Conservation (phyloP, 176 grass and related monocot genomes). For the Triticum dicoccoides region DNA sequence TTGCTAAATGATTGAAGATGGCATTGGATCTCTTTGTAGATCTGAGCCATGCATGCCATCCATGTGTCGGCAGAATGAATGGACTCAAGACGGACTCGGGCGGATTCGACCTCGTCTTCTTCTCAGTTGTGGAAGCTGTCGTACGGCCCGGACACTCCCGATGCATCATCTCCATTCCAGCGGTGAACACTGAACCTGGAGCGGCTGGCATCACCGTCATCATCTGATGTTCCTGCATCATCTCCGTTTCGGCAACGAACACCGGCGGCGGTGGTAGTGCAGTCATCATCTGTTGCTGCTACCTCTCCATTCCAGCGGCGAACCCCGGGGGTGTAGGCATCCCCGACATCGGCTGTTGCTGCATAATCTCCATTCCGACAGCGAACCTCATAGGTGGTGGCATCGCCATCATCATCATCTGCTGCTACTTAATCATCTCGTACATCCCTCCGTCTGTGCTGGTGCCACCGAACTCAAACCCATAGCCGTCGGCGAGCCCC, state of each 20-base stretch:
- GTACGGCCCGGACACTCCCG: too few relatives aligned
- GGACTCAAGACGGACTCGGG: too few relatives aligned
- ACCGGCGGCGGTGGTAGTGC: background rate
- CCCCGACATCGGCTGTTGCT: background rate
- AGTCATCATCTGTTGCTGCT: background rate
- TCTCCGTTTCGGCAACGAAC: background rate
- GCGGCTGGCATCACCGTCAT: too few relatives aligned
- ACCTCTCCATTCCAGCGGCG: background rate
- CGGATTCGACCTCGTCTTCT: too few relatives aligned
- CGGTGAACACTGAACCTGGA: too few relatives aligned
- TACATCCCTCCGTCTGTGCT: background rate
- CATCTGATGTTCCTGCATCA: too few relatives aligned
- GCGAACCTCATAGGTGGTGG: background rate
- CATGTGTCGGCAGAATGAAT: too few relatives aligned
- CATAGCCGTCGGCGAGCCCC: background rate
- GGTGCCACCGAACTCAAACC: background rate
- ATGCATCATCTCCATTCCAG: too few relatives aligned
- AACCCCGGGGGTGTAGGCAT: background rate
- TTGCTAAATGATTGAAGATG: too few relatives aligned
- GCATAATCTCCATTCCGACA: background rate
- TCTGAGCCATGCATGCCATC: too few relatives aligned
- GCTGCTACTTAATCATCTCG: background rate
- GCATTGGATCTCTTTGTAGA: too few relatives aligned
- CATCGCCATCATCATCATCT: background rate
- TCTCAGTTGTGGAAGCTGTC: too few relatives aligned